Evolutionary conservation across 805 yeast genomes (phyloP).

Genomic region (Candida orba): DNA sequence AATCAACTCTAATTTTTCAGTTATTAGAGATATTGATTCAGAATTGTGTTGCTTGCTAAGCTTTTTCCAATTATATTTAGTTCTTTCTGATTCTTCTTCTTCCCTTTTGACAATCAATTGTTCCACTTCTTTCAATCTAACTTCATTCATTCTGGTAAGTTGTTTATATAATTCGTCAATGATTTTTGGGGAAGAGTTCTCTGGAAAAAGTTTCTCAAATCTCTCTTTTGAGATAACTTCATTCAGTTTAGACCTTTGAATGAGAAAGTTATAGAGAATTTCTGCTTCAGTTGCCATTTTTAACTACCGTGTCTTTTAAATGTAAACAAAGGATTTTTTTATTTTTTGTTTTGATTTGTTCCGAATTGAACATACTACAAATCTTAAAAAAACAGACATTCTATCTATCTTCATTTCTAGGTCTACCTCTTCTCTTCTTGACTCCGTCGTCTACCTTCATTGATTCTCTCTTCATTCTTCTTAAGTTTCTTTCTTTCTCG

Average conservation of each 20-base stretch:
- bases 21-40: slow-evolving; percentile 2
- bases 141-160: too few species aligned
- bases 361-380: too few species aligned
- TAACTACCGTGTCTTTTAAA: too few species aligned
- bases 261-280: too few species aligned
- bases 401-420: slow-evolving; percentile 25
- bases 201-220: too few species aligned
- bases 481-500: slow-evolving; percentile 84
- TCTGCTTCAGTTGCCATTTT: too few species aligned
- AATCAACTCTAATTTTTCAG: slow-evolving; percentile 22
- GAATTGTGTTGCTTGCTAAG: not conserved
- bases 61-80: not conserved
- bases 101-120: slow-evolving; percentile 1
- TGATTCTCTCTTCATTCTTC: slow-evolving; percentile 90
- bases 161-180: too few species aligned
- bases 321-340: too few species aligned
- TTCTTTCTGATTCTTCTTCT: slow-evolving; percentile 1
- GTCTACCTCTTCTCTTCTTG: slow-evolving; percentile 30
- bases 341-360: too few species aligned
- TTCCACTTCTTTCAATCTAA: not conserved
- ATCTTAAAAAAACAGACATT: not conserved
- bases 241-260: too few species aligned
- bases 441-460: slow-evolving; percentile 57
- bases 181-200: too few species aligned
- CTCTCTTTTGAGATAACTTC: too few species aligned